Evolutionary conservation across 495 filamentous ascomycete species (phyloP).

Genomic region (Penicillium paxilli): DNA sequence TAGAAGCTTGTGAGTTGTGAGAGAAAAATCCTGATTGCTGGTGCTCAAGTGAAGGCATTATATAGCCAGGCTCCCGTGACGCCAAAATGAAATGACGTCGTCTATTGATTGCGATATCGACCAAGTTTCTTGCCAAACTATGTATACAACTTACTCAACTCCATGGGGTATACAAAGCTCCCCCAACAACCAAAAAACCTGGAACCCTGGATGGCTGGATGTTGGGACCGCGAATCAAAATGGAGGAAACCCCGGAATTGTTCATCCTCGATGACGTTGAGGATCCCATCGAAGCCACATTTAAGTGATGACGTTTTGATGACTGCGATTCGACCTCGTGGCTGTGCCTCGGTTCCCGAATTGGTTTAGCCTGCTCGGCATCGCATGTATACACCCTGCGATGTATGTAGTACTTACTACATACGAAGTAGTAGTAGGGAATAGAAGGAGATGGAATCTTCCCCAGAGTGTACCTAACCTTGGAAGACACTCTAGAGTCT

Average conservation of each 20-base stretch:
- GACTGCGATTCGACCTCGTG: neutral
- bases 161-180: neutral
- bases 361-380: too few species aligned
- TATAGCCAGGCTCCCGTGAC: constrained; percentile 8
- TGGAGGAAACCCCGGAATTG: neutral
- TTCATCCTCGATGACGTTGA: neutral
- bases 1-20: constrained; percentile 4
- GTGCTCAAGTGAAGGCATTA: constrained; percentile 1
- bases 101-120: neutral
- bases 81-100: constrained; percentile 4
- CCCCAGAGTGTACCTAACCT: too few species aligned
- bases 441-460: too few species aligned
- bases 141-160: neutral
- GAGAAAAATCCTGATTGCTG: neutral
- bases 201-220: neutral
- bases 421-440: too few species aligned
- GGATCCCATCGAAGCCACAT: neutral
- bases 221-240: neutral
- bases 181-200: neutral
- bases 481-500: too few species aligned
- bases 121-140: neutral
- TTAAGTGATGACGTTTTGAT: neutral
- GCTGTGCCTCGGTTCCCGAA: too few species aligned
- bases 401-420: too few species aligned
- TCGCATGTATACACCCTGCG: too few species aligned